A percentile compares a stretch with the other conserved stretches of the same genome.
These are phyloP conservation scores for Henckelia pumila DNA, from an alignment of 257 asterid species.

Conservation along the genomic window DNA sequence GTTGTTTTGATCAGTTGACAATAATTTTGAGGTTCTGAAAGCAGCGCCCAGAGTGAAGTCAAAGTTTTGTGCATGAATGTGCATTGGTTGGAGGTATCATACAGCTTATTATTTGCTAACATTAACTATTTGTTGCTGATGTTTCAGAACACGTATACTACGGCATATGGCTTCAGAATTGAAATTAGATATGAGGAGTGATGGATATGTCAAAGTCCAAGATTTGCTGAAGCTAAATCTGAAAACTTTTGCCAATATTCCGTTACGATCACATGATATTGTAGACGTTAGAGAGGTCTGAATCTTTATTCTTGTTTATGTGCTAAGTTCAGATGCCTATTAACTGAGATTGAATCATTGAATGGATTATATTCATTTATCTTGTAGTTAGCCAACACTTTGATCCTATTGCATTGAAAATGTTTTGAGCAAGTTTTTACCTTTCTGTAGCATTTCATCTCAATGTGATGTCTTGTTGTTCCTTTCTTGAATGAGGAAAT, in stretches of 20 bases:
- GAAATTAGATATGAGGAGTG: conserved; percentile 75
- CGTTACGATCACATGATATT: conserved; percentile 60
- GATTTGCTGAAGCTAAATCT: conserved; percentile 73
- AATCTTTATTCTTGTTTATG: conserved; percentile 2
- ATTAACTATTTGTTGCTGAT: neutral
- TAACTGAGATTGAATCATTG: neutral
- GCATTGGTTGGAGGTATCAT: neutral
- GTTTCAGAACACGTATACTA: conserved; percentile 71
- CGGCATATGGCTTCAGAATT: conserved; percentile 90
- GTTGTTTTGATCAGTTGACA: neutral
- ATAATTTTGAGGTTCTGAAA: conserved; percentile 1
- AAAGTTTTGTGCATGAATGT: neutral
- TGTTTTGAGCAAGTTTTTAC: neutral
- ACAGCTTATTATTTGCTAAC: neutral
- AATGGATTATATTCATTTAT: neutral
- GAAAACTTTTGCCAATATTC: conserved; percentile 70
- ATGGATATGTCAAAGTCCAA: conserved; percentile 85
- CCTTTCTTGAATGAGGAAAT: neutral
- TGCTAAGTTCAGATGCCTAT: neutral
- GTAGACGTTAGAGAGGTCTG: conserved; percentile 83
- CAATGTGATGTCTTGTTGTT: neutral
- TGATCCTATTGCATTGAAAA: neutral
- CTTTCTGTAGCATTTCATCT: neutral
- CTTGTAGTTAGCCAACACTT: neutral
- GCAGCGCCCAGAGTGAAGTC: neutral